These are phyloP conservation scores for Naganishia vishniacii DNA, from an alignment of 768 basidiomycete genomes.

Conservation along the genomic window DNA sequence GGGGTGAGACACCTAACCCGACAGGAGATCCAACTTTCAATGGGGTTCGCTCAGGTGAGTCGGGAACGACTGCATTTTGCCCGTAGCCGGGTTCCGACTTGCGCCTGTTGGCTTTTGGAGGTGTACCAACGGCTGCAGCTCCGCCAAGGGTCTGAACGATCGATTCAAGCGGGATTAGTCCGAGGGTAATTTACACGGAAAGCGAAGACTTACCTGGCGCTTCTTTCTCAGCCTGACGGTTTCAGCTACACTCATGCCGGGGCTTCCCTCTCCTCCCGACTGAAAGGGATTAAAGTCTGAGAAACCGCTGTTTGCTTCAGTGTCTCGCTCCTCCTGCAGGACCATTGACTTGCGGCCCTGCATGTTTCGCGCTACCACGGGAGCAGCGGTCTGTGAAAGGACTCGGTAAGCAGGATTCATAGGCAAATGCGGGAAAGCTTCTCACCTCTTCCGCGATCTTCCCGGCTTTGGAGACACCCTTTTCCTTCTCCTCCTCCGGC, in stretches of 20 bases:
- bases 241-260: conserved; percentile 25
- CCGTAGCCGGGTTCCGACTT: conserved; percentile 16
- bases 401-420: neutral
- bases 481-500: conserved; percentile 23
- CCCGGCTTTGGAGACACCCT: conserved; percentile 10
- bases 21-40: neutral
- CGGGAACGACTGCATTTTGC: neutral
- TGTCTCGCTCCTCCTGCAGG: conserved; percentile 3
- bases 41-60: neutral
- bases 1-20: neutral
- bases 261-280: conserved; percentile 40
- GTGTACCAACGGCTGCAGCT: neutral
- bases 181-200: neutral
- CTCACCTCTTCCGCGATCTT: conserved; percentile 16
- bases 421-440: neutral
- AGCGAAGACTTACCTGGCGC: conserved; percentile 29
- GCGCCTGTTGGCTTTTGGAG: conserved; percentile 5
- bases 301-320: conserved; percentile 32
- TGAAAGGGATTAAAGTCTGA: conserved; percentile 48
- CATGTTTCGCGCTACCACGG: conserved; percentile 8
- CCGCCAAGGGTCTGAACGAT: conserved; percentile 1
- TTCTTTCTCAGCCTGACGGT: conserved; percentile 35
- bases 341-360: conserved; percentile 7
- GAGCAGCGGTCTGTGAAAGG: conserved; percentile 9
- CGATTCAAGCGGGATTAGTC: too few relatives aligned